These are phyloP conservation scores for Termitomyces sp. DNA, from an alignment of 768 basidiomycete species.

Conservation along the genomic window DNA sequence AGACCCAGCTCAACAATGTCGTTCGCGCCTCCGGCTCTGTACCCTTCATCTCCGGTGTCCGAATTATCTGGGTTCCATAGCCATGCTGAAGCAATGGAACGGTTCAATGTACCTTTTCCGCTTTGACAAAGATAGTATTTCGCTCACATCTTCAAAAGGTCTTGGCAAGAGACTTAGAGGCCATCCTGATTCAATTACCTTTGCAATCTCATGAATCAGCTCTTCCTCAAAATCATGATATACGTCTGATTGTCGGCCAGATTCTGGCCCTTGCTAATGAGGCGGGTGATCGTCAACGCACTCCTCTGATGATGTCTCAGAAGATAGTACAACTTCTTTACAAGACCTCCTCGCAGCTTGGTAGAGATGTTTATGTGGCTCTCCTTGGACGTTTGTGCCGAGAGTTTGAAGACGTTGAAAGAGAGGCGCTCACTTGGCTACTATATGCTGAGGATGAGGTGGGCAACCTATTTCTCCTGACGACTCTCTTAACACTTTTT, in stretches of 20 bases:
- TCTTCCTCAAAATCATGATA: constrained; percentile 79
- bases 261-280: constrained; percentile 79
- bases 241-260: constrained; percentile 79
- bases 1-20: constrained; percentile 69
- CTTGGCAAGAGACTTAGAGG: constrained; percentile 67
- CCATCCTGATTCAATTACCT: constrained; percentile 69
- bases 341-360: constrained; percentile 80
- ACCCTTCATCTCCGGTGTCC: constrained; percentile 57
- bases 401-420: constrained; percentile 86
- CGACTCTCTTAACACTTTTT: constrained; percentile 8
- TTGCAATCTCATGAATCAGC: constrained; percentile 55
- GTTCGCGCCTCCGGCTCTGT: constrained; percentile 46
- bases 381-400: constrained; percentile 87
- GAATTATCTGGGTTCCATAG: constrained; percentile 49
- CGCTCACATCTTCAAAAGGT: constrained; percentile 20
- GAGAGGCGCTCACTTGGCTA: constrained; percentile 96
- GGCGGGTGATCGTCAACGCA: constrained; percentile 74
- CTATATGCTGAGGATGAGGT: constrained; percentile 96
- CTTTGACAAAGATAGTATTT: not conserved
- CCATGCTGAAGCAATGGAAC: constrained; percentile 85
- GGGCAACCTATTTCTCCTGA: constrained; percentile 17
- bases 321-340: constrained; percentile 95
- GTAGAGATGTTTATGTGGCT: constrained; percentile 88
- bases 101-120: constrained; percentile 58
- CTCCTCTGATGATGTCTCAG: constrained; percentile 89